Conservation (phyloP, 2,329 filamentous ascomycete species). For the Fusarium miscanthi region DNA sequence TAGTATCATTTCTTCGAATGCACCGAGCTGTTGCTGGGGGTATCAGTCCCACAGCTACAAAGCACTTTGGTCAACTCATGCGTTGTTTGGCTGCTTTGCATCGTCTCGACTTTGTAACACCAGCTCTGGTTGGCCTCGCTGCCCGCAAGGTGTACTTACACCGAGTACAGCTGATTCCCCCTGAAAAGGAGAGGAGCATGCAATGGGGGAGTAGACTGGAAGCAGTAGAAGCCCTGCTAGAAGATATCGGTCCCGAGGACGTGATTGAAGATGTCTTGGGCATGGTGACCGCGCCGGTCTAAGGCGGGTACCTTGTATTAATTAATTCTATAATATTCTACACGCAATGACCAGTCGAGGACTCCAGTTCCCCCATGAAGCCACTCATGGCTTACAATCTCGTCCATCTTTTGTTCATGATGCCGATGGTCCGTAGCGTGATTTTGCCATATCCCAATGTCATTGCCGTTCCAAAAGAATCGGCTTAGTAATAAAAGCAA, state of each 20-base stretch:
- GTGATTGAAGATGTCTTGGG: constrained; percentile 73
- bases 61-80: constrained; percentile 77
- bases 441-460: constrained; percentile 42
- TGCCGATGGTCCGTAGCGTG: constrained; percentile 23
- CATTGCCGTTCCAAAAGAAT: constrained; percentile 34
- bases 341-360: constrained; percentile 35
- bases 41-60: constrained; percentile 81
- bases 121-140: constrained; percentile 84
- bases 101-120: constrained; percentile 81
- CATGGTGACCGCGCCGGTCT: constrained; percentile 65
- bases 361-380: constrained; percentile 35
- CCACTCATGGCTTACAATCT: constrained; percentile 27
- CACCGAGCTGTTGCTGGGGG: constrained; percentile 86
- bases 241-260: constrained; percentile 69
- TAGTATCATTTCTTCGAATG: constrained; percentile 86
- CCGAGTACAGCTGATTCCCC: constrained; percentile 75
- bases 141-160: constrained; percentile 90
- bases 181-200: constrained; percentile 84
- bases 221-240: constrained; percentile 75
- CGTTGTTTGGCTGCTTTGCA: constrained; percentile 85
- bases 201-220: constrained; percentile 88
- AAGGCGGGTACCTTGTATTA: constrained; percentile 41
- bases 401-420: constrained; percentile 34
- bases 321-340: constrained; percentile 46
- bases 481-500: constrained; percentile 36